Base-by-base conservation (phyloP, 2,329 filamentous ascomycete species). In the Akanthomyces lecanii region DNA sequence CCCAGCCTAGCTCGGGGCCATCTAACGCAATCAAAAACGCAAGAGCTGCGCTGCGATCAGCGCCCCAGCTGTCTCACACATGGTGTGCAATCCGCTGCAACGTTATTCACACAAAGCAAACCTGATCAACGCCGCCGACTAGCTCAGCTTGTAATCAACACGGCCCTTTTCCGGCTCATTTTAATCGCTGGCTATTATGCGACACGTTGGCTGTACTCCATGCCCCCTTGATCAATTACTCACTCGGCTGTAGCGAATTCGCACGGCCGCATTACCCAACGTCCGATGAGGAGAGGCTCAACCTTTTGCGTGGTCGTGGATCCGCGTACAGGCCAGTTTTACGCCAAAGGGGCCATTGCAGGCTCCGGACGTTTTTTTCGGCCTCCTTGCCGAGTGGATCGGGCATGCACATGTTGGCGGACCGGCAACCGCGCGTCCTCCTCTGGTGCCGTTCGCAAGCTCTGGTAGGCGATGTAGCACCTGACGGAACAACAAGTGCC, bases 321-420 rank as follows among this genome's bases (percentile, higher is more conserved):
- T 44, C 52, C 38, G 23, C 23, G 36, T 44, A 38, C n/a, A 33
- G 40, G 55, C 21, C 25, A 7, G 11, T 21, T 42, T 16, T 54
- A 10, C 45, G 33, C 30, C 33, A 50, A 23, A 59, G 23, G 21
- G 53, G 28, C 50, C 40, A 25, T 53, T 47, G 21, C 44, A 25
- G 38, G 38, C 48, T 47, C 23, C 28, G n/a, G 40, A 45, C 40
- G 25, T 53, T 54, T 38, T 56, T 60, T 33, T 53, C 58, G 58
- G 58, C 58, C 38, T 44, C 33, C 16, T 47, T 61, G 28, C 50
- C 58, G 58, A 61, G 58, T 54, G 40, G 58, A 61, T 54, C 47
- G n/a, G 8, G 8, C 48, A 40, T 30, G 11, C 47, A 59, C 47
- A 59, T n/a, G 11, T 16, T 50, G 30, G 16, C 45, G 28, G 25